These are phyloP conservation scores for Trichoderma asperellum DNA, from an alignment of 2,329 filamentous ascomycete genomes.

Conservation along the genomic window DNA sequence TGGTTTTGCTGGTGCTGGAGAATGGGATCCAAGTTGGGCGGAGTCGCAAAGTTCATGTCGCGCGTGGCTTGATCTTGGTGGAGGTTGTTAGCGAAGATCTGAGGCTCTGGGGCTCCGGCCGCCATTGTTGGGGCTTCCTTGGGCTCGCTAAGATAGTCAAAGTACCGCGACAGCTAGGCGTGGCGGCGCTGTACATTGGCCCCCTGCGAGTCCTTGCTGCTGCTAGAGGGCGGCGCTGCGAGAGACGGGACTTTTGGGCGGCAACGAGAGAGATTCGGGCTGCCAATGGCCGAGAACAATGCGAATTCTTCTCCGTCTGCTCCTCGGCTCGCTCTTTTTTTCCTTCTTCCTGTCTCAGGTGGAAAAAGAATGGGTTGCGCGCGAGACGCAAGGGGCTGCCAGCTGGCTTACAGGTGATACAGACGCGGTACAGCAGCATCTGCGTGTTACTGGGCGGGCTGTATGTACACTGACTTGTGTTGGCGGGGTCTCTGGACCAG, in stretches of 20 bases:
- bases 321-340: background rate
- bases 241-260: background rate
- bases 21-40: conserved; percentile 35
- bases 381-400: conserved; percentile 19
- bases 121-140: conserved; percentile 22
- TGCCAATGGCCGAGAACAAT: background rate
- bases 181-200: conserved; percentile 20
- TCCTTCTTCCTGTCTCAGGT: background rate
- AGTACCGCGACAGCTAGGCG: conserved; percentile 22
- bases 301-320: background rate
- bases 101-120: conserved; percentile 22
- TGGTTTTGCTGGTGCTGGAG: conserved; percentile 35
- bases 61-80: conserved; percentile 26
- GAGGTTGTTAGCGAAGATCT: conserved; percentile 21
- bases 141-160: conserved; percentile 9
- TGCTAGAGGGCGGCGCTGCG: background rate
- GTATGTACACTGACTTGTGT: background rate
- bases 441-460: conserved; percentile 15
- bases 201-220: background rate
- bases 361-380: background rate
- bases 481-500: background rate
- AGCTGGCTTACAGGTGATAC: conserved; percentile 15
- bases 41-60: conserved; percentile 43
- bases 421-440: background rate
- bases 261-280: background rate